Evolutionary conservation across 495 filamentous ascomycete species (phyloP).

Genomic region (Xylaria longipes): DNA sequence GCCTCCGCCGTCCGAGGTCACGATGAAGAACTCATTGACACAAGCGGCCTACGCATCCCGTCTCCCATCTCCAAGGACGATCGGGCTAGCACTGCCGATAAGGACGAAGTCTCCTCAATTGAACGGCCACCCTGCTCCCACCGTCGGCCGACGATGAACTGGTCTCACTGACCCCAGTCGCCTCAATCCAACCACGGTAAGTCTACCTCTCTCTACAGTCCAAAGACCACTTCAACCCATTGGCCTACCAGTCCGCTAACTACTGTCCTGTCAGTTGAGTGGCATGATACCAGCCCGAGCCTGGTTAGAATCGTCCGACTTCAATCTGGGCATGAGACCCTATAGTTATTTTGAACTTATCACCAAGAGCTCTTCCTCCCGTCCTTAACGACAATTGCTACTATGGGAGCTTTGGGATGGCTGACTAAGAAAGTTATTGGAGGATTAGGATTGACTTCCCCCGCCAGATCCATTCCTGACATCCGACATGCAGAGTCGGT

Average conservation of each 20-base stretch:
- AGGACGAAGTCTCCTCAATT: slow-evolving; percentile 33
- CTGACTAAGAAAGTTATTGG: not conserved
- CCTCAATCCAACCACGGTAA: slow-evolving; percentile 27
- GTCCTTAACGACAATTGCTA: not conserved
- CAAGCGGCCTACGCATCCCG: slow-evolving; percentile 17
- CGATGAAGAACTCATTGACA: slow-evolving; percentile 22
- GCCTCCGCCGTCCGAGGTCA: slow-evolving; percentile 2
- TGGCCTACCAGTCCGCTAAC: not conserved
- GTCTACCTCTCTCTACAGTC: not conserved
- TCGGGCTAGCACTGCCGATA: slow-evolving; percentile 27
- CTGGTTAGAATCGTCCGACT: not conserved
- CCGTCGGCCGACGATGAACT: slow-evolving; percentile 14
- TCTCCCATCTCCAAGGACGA: slow-evolving; percentile 31
- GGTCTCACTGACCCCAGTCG: slow-evolving; percentile 26
- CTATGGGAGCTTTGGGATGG: slow-evolving; percentile 5
- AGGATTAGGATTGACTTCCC: not conserved
- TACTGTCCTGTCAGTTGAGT: not conserved
- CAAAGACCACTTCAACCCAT: not conserved
- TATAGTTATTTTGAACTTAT: not conserved
- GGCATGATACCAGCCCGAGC: not conserved
- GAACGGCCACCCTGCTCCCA: slow-evolving; percentile 24
- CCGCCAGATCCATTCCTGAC: not conserved
- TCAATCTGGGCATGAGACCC: not conserved
- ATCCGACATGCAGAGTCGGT: not conserved
- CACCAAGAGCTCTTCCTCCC: not conserved